phyloP scores from a whole-genome alignment of 2,329 filamentous ascomycete species.

The Drechslera avenae region DNA sequence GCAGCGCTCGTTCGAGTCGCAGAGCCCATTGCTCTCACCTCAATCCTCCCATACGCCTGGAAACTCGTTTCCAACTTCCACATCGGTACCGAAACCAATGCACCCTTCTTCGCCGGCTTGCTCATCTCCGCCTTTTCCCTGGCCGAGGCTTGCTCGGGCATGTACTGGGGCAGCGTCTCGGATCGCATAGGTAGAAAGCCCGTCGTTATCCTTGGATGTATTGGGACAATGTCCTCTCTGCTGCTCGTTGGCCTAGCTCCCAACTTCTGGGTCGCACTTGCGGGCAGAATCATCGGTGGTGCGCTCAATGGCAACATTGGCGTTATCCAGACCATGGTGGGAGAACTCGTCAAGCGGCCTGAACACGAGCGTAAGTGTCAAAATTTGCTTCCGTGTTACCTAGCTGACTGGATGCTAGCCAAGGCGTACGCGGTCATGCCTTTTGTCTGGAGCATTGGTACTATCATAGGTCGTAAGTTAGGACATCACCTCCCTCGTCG shows the following conservation, averaged over 20 bases:
- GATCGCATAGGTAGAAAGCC: conserved; percentile 50
- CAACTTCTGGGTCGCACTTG: conserved; percentile 82
- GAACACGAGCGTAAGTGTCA: conserved; percentile 78
- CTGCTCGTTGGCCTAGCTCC: conserved; percentile 80
- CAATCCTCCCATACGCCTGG: conserved; percentile 80
- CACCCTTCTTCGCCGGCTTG: conserved; percentile 84
- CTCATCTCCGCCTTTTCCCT: conserved; percentile 93
- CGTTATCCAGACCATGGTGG: conserved; percentile 89
- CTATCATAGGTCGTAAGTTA: conserved; percentile 72
- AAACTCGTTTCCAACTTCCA: conserved; percentile 47
- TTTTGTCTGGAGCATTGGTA: conserved; percentile 84
- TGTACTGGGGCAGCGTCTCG: conserved; percentile 57
- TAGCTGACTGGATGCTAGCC: conserved; percentile 76
- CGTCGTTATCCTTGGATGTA: conserved; percentile 57
- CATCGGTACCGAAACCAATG: conserved; percentile 44
- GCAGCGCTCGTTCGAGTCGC: conserved; percentile 88
- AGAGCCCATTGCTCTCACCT: conserved; percentile 90
- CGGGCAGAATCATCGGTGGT: conserved; percentile 77
- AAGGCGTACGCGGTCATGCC: conserved; percentile 86
- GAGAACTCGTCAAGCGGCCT: conserved; percentile 80
- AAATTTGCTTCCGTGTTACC: conserved; percentile 2
- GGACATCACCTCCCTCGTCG: neutral
- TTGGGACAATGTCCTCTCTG: conserved; percentile 82
- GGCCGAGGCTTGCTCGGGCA: conserved; percentile 82
- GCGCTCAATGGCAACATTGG: conserved; percentile 81